A percentile compares a stretch with the other conserved stretches of the same genome.
phyloP scores from a whole-genome alignment of 768 basidiomycete genomes.

The Artomyces pyxidatus region DNA sequence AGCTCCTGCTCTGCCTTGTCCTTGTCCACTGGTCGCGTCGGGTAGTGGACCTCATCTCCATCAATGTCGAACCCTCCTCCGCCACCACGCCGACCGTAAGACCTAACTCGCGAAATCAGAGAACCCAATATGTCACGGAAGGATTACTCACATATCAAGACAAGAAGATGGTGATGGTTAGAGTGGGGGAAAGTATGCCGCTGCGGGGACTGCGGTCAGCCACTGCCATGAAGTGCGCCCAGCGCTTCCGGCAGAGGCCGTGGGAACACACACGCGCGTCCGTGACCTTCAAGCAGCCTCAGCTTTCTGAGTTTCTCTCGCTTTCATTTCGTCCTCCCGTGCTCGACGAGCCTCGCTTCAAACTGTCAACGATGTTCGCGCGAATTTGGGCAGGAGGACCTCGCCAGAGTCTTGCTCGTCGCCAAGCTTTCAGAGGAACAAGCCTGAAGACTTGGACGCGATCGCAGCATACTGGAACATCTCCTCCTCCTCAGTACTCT shows the following conservation, averaged over 20 bases:
- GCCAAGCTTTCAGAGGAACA: no score
- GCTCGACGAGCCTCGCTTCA: background rate
- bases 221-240: background rate
- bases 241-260: background rate
- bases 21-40: constrained; percentile 96
- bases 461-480: constrained; percentile 6
- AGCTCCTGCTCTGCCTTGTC: constrained; percentile 96
- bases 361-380: background rate
- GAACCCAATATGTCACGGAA: no score
- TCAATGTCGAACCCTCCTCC: constrained; percentile 54
- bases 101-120: constrained; percentile 18
- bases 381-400: no score
- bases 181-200: no score
- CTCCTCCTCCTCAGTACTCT: constrained; percentile 32
- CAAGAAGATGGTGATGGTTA: no score
- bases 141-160: no score
- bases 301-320: background rate
- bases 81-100: constrained; percentile 20
- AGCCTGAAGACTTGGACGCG: no score
- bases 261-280: constrained; percentile 1
- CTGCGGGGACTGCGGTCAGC: constrained; percentile 5
- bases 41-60: constrained; percentile 81
- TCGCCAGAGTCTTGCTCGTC: no score
- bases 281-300: background rate
- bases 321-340: background rate